Evolutionary conservation across 306 rosid genomes (phyloP).

Genomic region (Begonia peltatifolia): DNA sequence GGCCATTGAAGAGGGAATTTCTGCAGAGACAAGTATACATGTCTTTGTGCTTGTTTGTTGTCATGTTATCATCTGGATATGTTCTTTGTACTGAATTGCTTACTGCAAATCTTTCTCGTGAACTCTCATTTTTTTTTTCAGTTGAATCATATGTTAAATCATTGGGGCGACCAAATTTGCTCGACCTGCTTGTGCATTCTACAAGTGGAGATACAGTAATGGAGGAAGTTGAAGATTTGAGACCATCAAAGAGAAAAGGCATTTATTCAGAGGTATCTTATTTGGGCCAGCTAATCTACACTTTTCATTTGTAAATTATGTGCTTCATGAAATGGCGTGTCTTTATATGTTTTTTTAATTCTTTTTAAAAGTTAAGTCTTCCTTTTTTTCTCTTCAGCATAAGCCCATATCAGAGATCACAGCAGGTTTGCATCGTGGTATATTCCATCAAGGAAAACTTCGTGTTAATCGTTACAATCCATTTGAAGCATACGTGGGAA

Average conservation of each 20-base stretch:
- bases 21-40: conserved; percentile 70
- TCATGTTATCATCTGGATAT: neutral
- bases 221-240: conserved; percentile 76
- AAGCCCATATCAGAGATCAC: conserved; percentile 97
- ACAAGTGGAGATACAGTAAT: conserved; percentile 58
- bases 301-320: conserved; percentile 4
- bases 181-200: conserved; percentile 80
- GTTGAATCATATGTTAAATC: conserved; percentile 90
- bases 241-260: conserved; percentile 85
- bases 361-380: conserved; percentile 1
- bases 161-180: conserved; percentile 64
- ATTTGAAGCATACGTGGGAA: conserved; percentile 95
- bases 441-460: conserved; percentile 96
- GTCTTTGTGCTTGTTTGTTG: neutral
- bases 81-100: conserved; percentile 2
- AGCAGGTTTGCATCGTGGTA: conserved; percentile 79
- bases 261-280: conserved; percentile 54
- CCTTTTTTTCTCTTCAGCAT: conserved; percentile 40
- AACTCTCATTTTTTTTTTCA: conserved; percentile 24
- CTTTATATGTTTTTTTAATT: too few relatives aligned
- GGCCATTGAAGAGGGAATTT: conserved; percentile 82
- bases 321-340: conserved; percentile 3
- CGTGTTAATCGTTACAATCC: conserved; percentile 96
- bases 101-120: conserved; percentile 8
- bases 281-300: conserved; percentile 5